These are phyloP conservation scores for Xylaria arbuscula DNA, from an alignment of 2,329 filamentous ascomycete species.

Conservation along the genomic window DNA sequence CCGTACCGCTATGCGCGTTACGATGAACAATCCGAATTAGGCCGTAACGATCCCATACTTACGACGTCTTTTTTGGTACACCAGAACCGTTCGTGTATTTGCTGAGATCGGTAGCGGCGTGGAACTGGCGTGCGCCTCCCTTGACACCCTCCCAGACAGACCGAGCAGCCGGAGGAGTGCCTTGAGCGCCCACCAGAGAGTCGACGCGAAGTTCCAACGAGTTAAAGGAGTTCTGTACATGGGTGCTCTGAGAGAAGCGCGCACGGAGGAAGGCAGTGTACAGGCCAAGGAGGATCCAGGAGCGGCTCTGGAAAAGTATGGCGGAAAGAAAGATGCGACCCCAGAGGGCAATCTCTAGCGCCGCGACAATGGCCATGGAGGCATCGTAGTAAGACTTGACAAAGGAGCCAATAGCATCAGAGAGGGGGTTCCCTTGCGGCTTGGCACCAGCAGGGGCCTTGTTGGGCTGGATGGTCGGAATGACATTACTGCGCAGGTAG, in stretches of 20 bases:
- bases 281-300: constrained; percentile 85
- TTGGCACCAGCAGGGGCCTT: constrained; percentile 68
- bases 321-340: constrained; percentile 83
- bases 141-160: constrained; percentile 86
- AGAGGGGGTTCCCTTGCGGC: constrained; percentile 69
- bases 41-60: constrained; percentile 43
- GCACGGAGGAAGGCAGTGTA: constrained; percentile 95
- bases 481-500: constrained; percentile 92
- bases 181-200: constrained; percentile 84
- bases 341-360: constrained; percentile 89
- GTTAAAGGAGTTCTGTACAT: constrained; percentile 86
- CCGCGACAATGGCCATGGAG: constrained; percentile 92
- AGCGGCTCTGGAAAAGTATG: constrained; percentile 87
- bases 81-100: constrained; percentile 73
- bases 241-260: constrained; percentile 87
- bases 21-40: constrained; percentile 29
- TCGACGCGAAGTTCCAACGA: constrained; percentile 81
- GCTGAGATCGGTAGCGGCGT: constrained; percentile 81
- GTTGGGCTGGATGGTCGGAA: constrained; percentile 84
- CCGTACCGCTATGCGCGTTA: constrained; percentile 42
- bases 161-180: constrained; percentile 81
- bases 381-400: constrained; percentile 98
- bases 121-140: constrained; percentile 75
- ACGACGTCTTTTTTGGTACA: constrained; percentile 73
- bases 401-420: constrained; percentile 88